Base-by-base conservation (phyloP, 2,329 filamentous ascomycete species). In the Clonostachys rosea region DNA sequence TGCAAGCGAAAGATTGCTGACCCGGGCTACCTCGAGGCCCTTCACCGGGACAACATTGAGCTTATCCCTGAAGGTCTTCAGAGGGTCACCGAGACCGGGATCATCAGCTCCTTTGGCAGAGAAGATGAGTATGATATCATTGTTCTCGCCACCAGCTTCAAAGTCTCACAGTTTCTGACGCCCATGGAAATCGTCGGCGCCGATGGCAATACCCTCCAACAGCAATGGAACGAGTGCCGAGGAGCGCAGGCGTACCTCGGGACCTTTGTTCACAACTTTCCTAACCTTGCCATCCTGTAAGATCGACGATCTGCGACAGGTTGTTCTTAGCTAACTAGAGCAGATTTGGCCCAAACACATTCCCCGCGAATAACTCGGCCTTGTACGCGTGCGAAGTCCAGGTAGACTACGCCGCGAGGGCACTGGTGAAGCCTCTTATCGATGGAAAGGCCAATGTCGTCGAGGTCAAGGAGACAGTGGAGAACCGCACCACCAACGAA, bases 211-310 rank as follows among this genome's bases (percentile, higher is more conserved):
- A 34, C 50, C 5, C 49, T 63, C 11, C 47, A 58, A 12, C 50
- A 59, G 6, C 58, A 62, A 34, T 64, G 59, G 61, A 46, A 49
- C 2, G 42, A 54, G 9, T 43, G 44, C 37, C 45, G 50, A 6
- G 59, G 58, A 16, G 57, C 59, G 3, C 59, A 64, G 43, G 62
- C 62, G 2, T 65, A 64, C 50, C 43, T 59, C 17, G 59, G 56
- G 34, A 63, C 59, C 0, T 55, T 54, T 20, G 59, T 64, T 6
- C 56, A 59, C 49, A 57, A 61, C 43, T 58, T 59, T 33, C 62
- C 62, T 35, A 65, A 65, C 17, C 36, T 39, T 39, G 36, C 36
- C 36, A 39, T 39, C 11, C 36, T 39, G 36, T 39, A 39, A 39
- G 36, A n/a, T 10, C 11, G 6, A 39, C 11, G 24, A 30, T 30